phyloP scores from a whole-genome alignment of 805 yeast genomes.

The Scheffersomyces ergatensis region DNA sequence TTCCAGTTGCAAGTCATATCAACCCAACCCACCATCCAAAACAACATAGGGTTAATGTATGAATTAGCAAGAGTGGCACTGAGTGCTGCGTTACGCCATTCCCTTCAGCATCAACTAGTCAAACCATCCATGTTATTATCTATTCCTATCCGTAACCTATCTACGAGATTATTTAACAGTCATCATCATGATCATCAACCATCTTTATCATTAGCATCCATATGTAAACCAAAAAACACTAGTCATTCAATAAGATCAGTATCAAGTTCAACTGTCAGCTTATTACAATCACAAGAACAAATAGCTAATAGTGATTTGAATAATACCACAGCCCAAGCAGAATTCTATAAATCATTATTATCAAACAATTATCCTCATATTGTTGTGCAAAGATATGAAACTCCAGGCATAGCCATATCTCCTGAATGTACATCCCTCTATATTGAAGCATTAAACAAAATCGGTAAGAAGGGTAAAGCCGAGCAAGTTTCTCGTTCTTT shows the following conservation, averaged over 20 bases:
- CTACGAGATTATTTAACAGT: not conserved
- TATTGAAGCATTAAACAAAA: constrained; percentile 72
- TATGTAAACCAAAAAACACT: not conserved
- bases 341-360: constrained; percentile 72
- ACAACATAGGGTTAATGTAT: not conserved
- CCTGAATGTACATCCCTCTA: constrained; percentile 78
- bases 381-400: constrained; percentile 91
- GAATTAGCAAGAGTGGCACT: not conserved
- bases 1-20: too few relatives aligned
- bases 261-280: constrained; percentile 16
- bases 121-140: not conserved
- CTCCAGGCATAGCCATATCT: constrained; percentile 86
- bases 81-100: not conserved
- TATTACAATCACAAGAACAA: constrained; percentile 60
- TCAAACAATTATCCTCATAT: constrained; percentile 90
- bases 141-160: too few relatives aligned
- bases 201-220: not conserved
- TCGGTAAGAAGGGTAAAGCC: constrained; percentile 79
- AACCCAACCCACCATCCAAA: too few relatives aligned
- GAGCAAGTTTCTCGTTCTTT: constrained; percentile 56
- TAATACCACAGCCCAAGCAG: constrained; percentile 75
- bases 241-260: not conserved
- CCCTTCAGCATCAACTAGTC: not conserved
- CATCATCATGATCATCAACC: not conserved
- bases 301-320: constrained; percentile 75